Base-by-base conservation (phyloP, 495 filamentous ascomycete species). In the Penicillium paxilli region DNA sequence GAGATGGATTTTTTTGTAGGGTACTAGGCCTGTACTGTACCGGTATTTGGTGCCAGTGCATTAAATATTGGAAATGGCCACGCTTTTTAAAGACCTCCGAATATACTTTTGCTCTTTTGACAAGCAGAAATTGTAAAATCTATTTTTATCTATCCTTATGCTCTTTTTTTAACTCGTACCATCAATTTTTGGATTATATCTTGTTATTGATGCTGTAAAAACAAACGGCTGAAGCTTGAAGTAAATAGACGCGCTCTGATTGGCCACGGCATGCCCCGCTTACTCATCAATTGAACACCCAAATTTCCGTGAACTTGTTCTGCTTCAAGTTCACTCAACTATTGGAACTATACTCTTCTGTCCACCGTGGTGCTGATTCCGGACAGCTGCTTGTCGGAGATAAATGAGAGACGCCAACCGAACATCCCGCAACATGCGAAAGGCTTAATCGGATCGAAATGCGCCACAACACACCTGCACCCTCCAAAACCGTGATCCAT, bases 401-500 rank as follows among this genome's bases (percentile, higher is more conserved):
- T 7, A 25, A 37, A 25, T 26, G 20, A 47, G 20, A 20, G 20
- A 42, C 14, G 32, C 42, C 8, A 26, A 20, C 22, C 20, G 23
- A 42, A 30, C 32, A 9, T 23, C 38, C 12, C 44, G 60, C 49
- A 47, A 68, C 17, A 42, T 70, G 66, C 51, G 38, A n/a, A 33
- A 30, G 52, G 48, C 44, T 41, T 69, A 61, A 67, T 41, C 48
- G 51, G 51, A 54, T 59, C 72, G 73, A 71, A 49, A 76, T 76
- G 73, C 60, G 57, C 63, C 68, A 68, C 64, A 59, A 51, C 66
- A 61, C 49, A 42, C 57, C 53, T 58, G 51, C 61, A 44, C 58
- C 62, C 57, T 60, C 62, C 63, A 68, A 74, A 55, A 64, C 64
- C 58, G 68, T 64, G 68, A 69, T 69, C 58, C 57, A 57, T 59